Evolutionary conservation across 2,329 filamentous ascomycete genomes (phyloP).

Genomic region (Onygenales sp.): DNA sequence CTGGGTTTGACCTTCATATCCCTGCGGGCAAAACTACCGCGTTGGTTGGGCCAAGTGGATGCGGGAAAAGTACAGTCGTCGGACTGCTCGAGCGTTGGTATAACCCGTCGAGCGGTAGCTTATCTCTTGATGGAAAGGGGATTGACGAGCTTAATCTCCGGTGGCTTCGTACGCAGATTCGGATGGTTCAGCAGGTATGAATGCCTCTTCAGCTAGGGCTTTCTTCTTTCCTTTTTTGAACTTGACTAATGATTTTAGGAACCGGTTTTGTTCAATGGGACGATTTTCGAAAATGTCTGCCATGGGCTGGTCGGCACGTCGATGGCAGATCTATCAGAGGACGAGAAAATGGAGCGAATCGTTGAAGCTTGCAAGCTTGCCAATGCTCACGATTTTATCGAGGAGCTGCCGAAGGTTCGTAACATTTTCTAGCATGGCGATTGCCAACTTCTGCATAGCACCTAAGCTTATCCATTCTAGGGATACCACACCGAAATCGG

Average conservation of each 20-base stretch:
- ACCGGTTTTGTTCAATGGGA: conserved; percentile 70
- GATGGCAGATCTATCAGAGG: conserved; percentile 53
- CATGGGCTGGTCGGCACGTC: conserved; percentile 71
- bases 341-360: conserved; percentile 57
- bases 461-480: neutral
- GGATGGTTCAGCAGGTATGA: conserved; percentile 38
- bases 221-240: neutral
- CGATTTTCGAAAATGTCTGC: conserved; percentile 70
- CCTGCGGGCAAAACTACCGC: conserved; percentile 44
- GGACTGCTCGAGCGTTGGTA: conserved; percentile 50
- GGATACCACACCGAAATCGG: conserved; percentile 82
- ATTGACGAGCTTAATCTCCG: conserved; percentile 41
- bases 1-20: conserved; percentile 34
- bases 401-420: conserved; percentile 53
- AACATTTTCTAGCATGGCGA: neutral
- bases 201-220: neutral
- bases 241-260: conserved; percentile 50
- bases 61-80: conserved; percentile 49
- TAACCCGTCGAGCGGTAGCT: conserved; percentile 41
- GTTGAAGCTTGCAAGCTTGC: conserved; percentile 67
- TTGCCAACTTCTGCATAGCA: neutral
- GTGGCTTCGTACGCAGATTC: conserved; percentile 32
- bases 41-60: conserved; percentile 50
- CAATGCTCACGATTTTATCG: conserved; percentile 83
- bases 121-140: conserved; percentile 41